Evolutionary conservation across 805 yeast species (phyloP).

Genomic region (Naumovozyma dairenensis): DNA sequence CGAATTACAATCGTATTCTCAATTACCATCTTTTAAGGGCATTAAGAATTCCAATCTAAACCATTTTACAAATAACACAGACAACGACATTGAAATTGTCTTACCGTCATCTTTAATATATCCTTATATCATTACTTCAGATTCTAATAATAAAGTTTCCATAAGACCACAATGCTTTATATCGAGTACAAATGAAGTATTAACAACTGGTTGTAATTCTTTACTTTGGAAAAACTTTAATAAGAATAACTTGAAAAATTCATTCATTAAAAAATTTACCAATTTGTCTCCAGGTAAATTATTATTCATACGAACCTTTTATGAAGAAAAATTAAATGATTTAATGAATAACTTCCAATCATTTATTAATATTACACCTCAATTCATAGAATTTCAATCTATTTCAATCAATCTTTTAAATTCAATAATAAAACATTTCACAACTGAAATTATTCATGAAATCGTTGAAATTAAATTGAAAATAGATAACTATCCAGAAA

Average conservation of each 20-base stretch:
- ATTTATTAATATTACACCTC: slow-evolving; percentile 17
- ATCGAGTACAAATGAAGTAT: too few relatives aligned
- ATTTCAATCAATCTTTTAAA: slow-evolving; percentile 14
- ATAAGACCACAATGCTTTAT: slow-evolving; percentile 10
- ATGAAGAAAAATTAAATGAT: slow-evolving; percentile 10
- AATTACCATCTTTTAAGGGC: slow-evolving; percentile 15
- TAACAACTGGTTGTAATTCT: slow-evolving; percentile 16
- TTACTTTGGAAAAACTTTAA: slow-evolving; percentile 9
- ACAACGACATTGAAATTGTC: too few relatives aligned
- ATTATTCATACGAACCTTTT: slow-evolving; percentile 13
- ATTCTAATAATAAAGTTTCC: slow-evolving; percentile 1
- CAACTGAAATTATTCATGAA: slow-evolving; percentile 20
- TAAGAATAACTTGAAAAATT: slow-evolving; percentile 7
- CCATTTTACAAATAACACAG: too few relatives aligned
- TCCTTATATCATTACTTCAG: too few relatives aligned
- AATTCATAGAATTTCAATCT: slow-evolving; percentile 19
- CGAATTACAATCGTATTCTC: slow-evolving; percentile 14
- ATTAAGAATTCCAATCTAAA: slow-evolving; percentile 12
- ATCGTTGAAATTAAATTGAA: slow-evolving; percentile 20
- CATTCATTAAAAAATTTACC: slow-evolving; percentile 11
- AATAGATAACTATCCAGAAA: slow-evolving; percentile 4
- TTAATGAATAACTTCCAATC: slow-evolving; percentile 23
- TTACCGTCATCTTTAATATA: slow-evolving; percentile 13
- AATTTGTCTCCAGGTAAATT: slow-evolving; percentile 20
- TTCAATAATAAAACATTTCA: slow-evolving; percentile 16